Evolutionary conservation across 2,329 filamentous ascomycete species (phyloP), one percentile per base, ranked within the genome.

Genomic region (Macroventuria anomochaeta): DNA sequence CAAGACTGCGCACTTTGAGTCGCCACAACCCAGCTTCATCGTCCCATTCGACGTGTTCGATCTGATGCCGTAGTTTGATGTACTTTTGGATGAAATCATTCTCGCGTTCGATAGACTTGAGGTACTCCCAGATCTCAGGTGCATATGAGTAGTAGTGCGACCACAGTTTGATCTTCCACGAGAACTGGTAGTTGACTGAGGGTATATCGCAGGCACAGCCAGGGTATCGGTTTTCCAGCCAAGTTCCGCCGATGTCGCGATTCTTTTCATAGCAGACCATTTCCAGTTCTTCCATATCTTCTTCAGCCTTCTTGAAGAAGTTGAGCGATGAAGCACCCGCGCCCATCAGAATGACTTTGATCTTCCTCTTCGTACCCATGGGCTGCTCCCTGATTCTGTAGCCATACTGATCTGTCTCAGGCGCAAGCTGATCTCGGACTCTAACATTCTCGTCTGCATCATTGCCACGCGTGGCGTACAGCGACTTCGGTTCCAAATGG

Each of bases 81-180:
- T 68, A 67, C 39, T 64, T 68, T 7, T 51, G n/a, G 15, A 65
- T 78, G 44, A 65, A 67, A 25, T 59, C 21, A 21, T 75, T 77
- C n/a, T 65, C 62, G 13, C 55, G 58, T 49, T 66, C 64, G 25
- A 81, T 75, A 1, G 64, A 67, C 57, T 81, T 79, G 54, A 81
- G 72, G 51, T 83, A 82, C 15, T 70, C 63, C 70, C 77, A 78
- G 11, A 83, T 83, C 62, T 83, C 79, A 1, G 76, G 72, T 0
- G 76, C 74, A 25, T 75, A 76, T 2, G 77, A 78, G 61, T 81
- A 82, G 62, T 61, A 62, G 37, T 67, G 57, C 11, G 58, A 64
- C 80, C 79, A 81, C 0, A 74, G 62, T 51, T 71, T 80, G 66
- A 80, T 81, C 53, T 79, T 79, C 71, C 80, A 83, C 6, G 75